Conservation (phyloP, 2,329 filamentous ascomycete genomes). For the Fusarium anguioides region DNA sequence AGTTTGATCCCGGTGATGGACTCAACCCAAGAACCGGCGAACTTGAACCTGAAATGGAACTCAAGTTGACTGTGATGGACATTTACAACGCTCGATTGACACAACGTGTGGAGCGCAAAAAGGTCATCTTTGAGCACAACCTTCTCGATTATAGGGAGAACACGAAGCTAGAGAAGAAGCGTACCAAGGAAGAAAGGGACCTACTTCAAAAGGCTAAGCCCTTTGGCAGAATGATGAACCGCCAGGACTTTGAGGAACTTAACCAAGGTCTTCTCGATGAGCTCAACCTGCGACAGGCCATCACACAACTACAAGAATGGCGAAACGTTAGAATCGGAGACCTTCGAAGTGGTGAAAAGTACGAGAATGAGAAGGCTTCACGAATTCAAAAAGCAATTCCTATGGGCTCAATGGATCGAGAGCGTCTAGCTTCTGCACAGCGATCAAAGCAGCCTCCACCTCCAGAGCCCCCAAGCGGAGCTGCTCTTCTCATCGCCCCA, state of each 20-base stretch:
- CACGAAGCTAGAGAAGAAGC: slow-evolving; percentile 88
- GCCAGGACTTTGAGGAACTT: slow-evolving; percentile 87
- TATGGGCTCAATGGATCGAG: slow-evolving; percentile 86
- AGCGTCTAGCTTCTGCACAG: slow-evolving; percentile 76
- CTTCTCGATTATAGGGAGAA: slow-evolving; percentile 95
- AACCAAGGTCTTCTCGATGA: slow-evolving; percentile 89
- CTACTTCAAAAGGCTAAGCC: slow-evolving; percentile 93
- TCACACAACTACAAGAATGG: slow-evolving; percentile 94
- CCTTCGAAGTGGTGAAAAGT: slow-evolving; percentile 87
- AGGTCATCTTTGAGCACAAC: slow-evolving; percentile 95
- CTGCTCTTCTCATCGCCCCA: slow-evolving; percentile 80
- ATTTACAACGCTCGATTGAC: slow-evolving; percentile 96
- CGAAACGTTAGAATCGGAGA: slow-evolving; percentile 85
- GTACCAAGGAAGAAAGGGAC: slow-evolving; percentile 94
- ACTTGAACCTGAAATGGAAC: slow-evolving; percentile 93
- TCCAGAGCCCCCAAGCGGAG: slow-evolving; percentile 78
- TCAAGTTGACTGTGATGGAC: slow-evolving; percentile 98
- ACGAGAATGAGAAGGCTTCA: slow-evolving; percentile 86
- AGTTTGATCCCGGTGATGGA: slow-evolving; percentile 96
- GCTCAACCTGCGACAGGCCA: slow-evolving; percentile 89
- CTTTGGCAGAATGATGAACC: slow-evolving; percentile 96
- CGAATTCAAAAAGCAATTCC: slow-evolving; percentile 77
- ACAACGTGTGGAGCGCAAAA: slow-evolving; percentile 91
- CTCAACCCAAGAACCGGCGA: slow-evolving; percentile 85
- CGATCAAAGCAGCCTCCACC: slow-evolving; percentile 74